Conservation (phyloP, 1,284 basidiomycete genomes). For the Microbotryum intermedium region DNA sequence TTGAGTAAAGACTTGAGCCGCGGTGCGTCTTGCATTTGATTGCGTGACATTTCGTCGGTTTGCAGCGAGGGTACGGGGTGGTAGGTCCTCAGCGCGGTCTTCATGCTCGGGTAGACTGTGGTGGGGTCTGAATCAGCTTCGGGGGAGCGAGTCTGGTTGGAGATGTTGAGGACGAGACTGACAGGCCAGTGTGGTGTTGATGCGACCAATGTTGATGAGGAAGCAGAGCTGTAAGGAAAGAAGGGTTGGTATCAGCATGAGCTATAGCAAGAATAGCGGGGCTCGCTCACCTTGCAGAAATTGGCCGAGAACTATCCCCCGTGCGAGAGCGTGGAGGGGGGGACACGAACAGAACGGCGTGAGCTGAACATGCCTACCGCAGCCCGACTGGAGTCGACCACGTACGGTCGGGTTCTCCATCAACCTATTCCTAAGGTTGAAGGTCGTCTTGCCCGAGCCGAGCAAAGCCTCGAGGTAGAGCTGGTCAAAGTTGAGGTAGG, state of each 20-base stretch:
- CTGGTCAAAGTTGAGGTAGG: constrained; percentile 60
- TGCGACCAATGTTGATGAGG: constrained; percentile 81
- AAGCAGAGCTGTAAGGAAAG: constrained; percentile 53
- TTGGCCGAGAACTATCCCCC: constrained; percentile 72
- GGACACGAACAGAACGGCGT: too few species aligned
- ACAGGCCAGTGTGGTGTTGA: constrained; percentile 92
- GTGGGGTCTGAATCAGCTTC: neutral
- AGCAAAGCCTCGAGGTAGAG: constrained; percentile 73
- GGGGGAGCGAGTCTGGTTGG: constrained; percentile 2
- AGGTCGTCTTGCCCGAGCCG: constrained; percentile 72
- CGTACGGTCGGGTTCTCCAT: constrained; percentile 42
- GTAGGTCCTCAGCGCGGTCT: constrained; percentile 68
- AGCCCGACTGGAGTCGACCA: too few species aligned
- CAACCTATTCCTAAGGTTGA: constrained; percentile 77
- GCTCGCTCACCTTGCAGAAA: constrained; percentile 51
- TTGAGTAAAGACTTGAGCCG: constrained; percentile 68
- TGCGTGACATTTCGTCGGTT: constrained; percentile 50
- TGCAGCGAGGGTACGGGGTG: constrained; percentile 74
- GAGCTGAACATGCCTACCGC: too few species aligned
- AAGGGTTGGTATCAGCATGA: too few species aligned
- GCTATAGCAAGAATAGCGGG: too few species aligned
- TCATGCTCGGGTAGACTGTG: constrained; percentile 55
- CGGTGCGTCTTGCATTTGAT: constrained; percentile 71
- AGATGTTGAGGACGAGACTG: constrained; percentile 36
- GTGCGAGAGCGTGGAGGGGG: too few species aligned